Percentiles rank a stretch among this genome's conserved stretches.
These are phyloP conservation scores for Xylariaceae sp. DNA, from an alignment of 2,329 filamentous ascomycete species.

Conservation along the genomic window DNA sequence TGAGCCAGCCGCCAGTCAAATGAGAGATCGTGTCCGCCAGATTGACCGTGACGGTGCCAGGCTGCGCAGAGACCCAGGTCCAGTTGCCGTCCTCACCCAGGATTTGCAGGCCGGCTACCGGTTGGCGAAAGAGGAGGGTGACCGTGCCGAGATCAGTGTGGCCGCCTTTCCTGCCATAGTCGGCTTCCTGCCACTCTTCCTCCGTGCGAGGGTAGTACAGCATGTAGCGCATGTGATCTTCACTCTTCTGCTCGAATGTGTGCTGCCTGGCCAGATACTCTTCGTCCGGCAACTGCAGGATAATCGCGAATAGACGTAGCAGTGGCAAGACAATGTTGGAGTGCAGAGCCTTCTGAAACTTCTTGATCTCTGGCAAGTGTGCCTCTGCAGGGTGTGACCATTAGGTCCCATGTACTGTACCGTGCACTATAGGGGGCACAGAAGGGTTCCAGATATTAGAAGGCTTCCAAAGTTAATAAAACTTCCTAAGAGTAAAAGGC, in stretches of 20 bases:
- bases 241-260: slow-evolving; percentile 48
- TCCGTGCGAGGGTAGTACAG: slow-evolving; percentile 31
- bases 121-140: slow-evolving; percentile 48
- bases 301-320: slow-evolving; percentile 51
- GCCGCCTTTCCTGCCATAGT: slow-evolving; percentile 33
- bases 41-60: slow-evolving; percentile 41
- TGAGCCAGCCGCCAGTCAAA: slow-evolving; percentile 38
- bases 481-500: no score
- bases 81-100: slow-evolving; percentile 32
- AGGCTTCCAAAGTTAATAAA: no score
- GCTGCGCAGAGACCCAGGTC: slow-evolving; percentile 38
- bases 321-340: slow-evolving; percentile 49
- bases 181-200: slow-evolving; percentile 34
- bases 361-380: no score
- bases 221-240: slow-evolving; percentile 59
- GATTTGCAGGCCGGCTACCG: slow-evolving; percentile 46
- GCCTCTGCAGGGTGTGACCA: no score
- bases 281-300: slow-evolving; percentile 50
- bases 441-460: no score
- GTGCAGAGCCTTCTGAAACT: no score
- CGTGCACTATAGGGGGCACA: no score
- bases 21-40: slow-evolving; percentile 37
- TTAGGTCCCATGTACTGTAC: no score
- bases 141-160: slow-evolving; percentile 48
- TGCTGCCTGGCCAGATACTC: slow-evolving; percentile 49